A percentile compares a stretch with the other conserved stretches of the same genome.
These are phyloP conservation scores for Mycena belliarum DNA, from an alignment of 768 basidiomycete species.

Conservation along the genomic window DNA sequence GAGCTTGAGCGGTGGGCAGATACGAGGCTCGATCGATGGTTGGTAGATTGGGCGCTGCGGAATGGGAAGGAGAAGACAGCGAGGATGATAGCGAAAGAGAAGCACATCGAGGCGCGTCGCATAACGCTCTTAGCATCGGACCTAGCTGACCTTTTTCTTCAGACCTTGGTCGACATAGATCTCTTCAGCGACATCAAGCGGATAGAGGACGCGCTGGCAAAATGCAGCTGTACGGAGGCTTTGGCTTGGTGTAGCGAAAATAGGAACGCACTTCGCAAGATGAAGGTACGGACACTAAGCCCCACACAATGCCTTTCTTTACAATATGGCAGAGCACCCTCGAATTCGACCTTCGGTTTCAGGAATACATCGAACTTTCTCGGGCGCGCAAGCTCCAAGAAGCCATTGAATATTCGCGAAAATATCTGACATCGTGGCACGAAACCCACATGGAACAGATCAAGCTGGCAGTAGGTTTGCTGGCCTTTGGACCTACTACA, in stretches of 20 bases:
- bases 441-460: slow-evolving; percentile 81
- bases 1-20: slow-evolving; percentile 80
- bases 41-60: slow-evolving; percentile 90
- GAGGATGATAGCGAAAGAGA: slow-evolving; percentile 69
- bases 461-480: slow-evolving; percentile 69
- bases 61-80: slow-evolving; percentile 80
- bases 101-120: slow-evolving; percentile 71
- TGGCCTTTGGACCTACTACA: slow-evolving; percentile 75
- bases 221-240: slow-evolving; percentile 84
- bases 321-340: slow-evolving; percentile 70
- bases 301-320: background rate
- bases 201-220: slow-evolving; percentile 78
- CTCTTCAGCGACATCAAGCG: slow-evolving; percentile 86
- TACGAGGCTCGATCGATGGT: slow-evolving; percentile 80
- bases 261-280: slow-evolving; percentile 86
- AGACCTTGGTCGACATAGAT: slow-evolving; percentile 90
- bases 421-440: slow-evolving; percentile 80
- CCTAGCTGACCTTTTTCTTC: slow-evolving; percentile 6
- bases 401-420: slow-evolving; percentile 84
- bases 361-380: slow-evolving; percentile 94
- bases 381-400: slow-evolving; percentile 63
- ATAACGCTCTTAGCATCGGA: background rate
- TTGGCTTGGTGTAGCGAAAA: slow-evolving; percentile 97
- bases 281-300: slow-evolving; percentile 57
- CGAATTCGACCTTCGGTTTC: slow-evolving; percentile 93